A percentile compares a stretch with the other conserved stretches of the same genome.
phyloP scores from a whole-genome alignment of 768 basidiomycete genomes.

The Tylopilus sp. region DNA sequence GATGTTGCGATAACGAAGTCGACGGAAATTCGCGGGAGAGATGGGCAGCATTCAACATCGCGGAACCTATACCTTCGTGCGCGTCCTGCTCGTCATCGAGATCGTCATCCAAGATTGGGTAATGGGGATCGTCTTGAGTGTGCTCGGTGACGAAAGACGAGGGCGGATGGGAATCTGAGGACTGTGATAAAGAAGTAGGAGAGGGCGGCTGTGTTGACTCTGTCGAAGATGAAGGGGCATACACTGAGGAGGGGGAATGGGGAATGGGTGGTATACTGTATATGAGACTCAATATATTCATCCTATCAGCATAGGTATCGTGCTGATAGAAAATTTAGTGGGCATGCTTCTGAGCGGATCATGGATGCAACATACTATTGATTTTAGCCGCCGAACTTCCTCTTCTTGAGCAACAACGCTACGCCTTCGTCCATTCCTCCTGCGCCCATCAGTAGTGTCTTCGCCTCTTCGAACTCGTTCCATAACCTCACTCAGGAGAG shows the following conservation, averaged over 20 bases:
- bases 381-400: constrained; percentile 80
- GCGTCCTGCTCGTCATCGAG: constrained; percentile 34
- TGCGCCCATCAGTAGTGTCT: constrained; percentile 67
- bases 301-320: constrained; percentile 92
- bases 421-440: constrained; percentile 58
- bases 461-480: constrained; percentile 84
- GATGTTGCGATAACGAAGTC: constrained; percentile 35
- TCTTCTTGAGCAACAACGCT: constrained; percentile 90
- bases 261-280: constrained; percentile 82
- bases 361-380: constrained; percentile 65
- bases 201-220: constrained; percentile 38
- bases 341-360: constrained; percentile 12
- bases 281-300: constrained; percentile 88
- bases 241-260: constrained; percentile 55
- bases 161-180: constrained; percentile 50
- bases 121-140: constrained; percentile 35
- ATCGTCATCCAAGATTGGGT: constrained; percentile 18
- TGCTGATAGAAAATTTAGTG: constrained; percentile 49
- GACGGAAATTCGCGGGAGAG: constrained; percentile 29
- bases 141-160: constrained; percentile 41
- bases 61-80: constrained; percentile 44
- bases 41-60: constrained; percentile 37
- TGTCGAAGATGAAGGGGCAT: constrained; percentile 39
- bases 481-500: constrained; percentile 89
- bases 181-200: constrained; percentile 32